These are phyloP conservation scores for Colletotrichum sp. DNA, from an alignment of 2,329 filamentous ascomycete species.

Conservation along the genomic window DNA sequence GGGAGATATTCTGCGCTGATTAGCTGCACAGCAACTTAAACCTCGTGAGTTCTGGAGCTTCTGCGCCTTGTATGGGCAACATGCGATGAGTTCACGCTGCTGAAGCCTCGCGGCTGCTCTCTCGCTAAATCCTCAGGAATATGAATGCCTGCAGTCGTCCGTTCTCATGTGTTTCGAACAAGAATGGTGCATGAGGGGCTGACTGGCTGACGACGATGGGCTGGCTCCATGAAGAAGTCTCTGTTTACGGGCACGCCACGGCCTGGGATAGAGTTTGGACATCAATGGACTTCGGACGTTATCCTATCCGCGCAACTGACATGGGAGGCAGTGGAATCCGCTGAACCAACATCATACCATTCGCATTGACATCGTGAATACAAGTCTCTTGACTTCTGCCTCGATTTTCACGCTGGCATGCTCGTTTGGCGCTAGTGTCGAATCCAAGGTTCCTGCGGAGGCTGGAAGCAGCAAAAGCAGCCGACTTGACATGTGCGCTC, in stretches of 20 bases:
- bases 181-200: neutral
- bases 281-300: neutral
- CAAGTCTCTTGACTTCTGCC: neutral
- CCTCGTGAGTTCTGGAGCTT: neutral
- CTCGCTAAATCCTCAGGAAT: neutral
- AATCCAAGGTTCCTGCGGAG: neutral
- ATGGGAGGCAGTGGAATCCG: neutral
- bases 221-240: neutral
- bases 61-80: neutral
- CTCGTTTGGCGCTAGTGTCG: neutral
- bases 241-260: neutral
- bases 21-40: neutral
- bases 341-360: neutral
- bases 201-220: neutral
- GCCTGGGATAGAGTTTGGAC: neutral
- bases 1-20: neutral
- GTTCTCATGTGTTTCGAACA: neutral
- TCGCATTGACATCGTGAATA: neutral
- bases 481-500: neutral
- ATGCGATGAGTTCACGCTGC: neutral
- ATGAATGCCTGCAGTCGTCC: neutral
- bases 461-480: neutral
- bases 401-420: neutral
- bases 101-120: neutral
- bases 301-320: neutral